These are phyloP conservation scores for Pistacia vera DNA, from an alignment of 345 rosid species.

Conservation along the genomic window DNA sequence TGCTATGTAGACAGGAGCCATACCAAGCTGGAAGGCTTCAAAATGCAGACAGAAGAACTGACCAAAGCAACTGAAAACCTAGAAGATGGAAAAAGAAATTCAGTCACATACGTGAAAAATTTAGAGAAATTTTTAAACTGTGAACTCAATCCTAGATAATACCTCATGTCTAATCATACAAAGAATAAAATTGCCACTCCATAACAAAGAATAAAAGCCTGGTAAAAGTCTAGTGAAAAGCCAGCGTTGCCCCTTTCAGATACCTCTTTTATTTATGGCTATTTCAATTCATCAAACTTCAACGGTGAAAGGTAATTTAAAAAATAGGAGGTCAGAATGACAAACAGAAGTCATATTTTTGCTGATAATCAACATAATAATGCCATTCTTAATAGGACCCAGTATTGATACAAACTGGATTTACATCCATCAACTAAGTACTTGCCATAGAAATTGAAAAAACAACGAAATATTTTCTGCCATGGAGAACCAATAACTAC, in stretches of 20 bases:
- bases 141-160: neutral
- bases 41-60: conserved; percentile 80
- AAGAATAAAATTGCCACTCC: neutral
- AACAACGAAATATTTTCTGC: neutral
- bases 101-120: neutral
- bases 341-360: neutral
- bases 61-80: conserved; percentile 88
- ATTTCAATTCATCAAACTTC: neutral
- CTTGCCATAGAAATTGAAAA: too few relatives aligned
- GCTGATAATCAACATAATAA: neutral
- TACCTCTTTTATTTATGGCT: neutral
- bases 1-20: conserved; percentile 80
- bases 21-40: conserved; percentile 80
- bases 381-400: neutral
- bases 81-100: neutral
- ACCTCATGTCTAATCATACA: neutral
- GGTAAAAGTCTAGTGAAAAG: neutral
- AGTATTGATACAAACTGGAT: neutral
- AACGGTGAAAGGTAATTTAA: neutral
- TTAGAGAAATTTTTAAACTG: neutral
- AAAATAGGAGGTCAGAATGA: neutral
- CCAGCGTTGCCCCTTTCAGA: neutral
- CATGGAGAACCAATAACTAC: neutral
- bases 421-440: too few relatives aligned
- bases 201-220: neutral